A percentile compares a stretch with the other conserved stretches of the same genome.
phyloP scores from a whole-genome alignment of 371 early-diverging fungal genomes.

The Capillidium heterosporum region DNA sequence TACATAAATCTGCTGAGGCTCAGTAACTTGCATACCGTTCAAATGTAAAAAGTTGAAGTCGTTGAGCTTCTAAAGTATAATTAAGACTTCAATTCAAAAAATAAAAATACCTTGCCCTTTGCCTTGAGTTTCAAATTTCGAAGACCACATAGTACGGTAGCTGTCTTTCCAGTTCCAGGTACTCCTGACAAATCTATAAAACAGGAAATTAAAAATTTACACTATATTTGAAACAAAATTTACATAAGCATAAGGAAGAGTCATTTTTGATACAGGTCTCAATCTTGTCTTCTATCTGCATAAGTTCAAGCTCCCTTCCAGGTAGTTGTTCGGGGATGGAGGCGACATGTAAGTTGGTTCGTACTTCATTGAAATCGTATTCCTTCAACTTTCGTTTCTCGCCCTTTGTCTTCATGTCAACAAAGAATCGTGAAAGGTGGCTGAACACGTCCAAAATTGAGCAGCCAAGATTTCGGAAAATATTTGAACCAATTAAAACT shows the following conservation, averaged over 20 bases:
- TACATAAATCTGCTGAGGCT: constrained; percentile 73
- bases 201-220: background rate
- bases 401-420: too few species aligned
- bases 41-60: constrained; percentile 78
- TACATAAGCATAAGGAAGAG: constrained; percentile 68
- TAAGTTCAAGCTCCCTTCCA: constrained; percentile 79
- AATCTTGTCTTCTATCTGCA: constrained; percentile 45
- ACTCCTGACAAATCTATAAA: constrained; percentile 77
- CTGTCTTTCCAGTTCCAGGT: constrained; percentile 97
- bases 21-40: constrained; percentile 91
- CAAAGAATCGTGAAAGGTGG: too few species aligned
- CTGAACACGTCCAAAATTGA: too few species aligned
- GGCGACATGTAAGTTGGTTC: constrained; percentile 67
- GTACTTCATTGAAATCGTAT: too few species aligned
- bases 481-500: too few species aligned
- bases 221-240: constrained; percentile 6
- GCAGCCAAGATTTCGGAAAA: too few species aligned
- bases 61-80: constrained; percentile 24
- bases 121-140: constrained; percentile 44
- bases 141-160: constrained; percentile 78
- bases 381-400: too few species aligned
- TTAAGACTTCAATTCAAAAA: background rate
- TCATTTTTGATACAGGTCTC: constrained; percentile 55
- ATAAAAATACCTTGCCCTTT: constrained; percentile 30
- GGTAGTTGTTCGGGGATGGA: constrained; percentile 78